Percentiles rank a stretch among this genome's conserved stretches.
Evolutionary conservation across 225 moss, liverwort and hornwort species (phyloP).

Genomic region (Rhytidiadelphus loreus): DNA sequence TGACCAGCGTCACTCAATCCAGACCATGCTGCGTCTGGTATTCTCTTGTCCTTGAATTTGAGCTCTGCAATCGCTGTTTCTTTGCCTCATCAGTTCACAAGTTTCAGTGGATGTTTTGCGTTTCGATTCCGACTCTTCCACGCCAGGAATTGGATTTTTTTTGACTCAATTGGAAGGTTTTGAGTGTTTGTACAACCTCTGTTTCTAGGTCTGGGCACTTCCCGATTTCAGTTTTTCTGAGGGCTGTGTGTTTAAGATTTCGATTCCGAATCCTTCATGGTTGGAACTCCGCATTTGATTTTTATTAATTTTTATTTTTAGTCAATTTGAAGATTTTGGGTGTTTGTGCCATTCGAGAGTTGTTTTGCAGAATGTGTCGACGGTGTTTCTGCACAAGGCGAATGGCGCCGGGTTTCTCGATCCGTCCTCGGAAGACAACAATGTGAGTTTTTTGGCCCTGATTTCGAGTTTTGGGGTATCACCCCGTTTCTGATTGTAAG

Average conservation of each 20-base stretch:
- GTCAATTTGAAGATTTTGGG: background rate
- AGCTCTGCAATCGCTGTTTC: background rate
- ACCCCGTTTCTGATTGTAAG: background rate
- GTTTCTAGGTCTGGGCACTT: background rate
- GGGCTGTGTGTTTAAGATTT: background rate
- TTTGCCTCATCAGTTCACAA: background rate
- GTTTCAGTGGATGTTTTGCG: background rate
- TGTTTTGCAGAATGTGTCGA: slow-evolving; percentile 53
- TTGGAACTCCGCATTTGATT: background rate
- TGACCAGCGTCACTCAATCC: background rate
- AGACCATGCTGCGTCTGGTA: background rate
- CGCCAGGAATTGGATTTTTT: background rate
- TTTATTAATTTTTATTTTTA: too few relatives aligned
- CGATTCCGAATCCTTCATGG: background rate
- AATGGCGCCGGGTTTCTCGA: slow-evolving; percentile 84
- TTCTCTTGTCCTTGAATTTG: background rate
- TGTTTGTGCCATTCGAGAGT: background rate
- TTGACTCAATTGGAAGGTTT: background rate
- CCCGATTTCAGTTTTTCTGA: background rate
- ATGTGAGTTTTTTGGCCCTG: slow-evolving; percentile 17
- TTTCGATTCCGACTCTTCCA: background rate
- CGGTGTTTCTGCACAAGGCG: slow-evolving; percentile 54
- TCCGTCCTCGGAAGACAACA: slow-evolving; percentile 86
- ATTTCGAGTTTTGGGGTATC: background rate
- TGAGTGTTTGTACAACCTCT: background rate